These are phyloP conservation scores for Rhynchosporium graminicola DNA, from an alignment of 2,329 filamentous ascomycete genomes.

Conservation along the genomic window DNA sequence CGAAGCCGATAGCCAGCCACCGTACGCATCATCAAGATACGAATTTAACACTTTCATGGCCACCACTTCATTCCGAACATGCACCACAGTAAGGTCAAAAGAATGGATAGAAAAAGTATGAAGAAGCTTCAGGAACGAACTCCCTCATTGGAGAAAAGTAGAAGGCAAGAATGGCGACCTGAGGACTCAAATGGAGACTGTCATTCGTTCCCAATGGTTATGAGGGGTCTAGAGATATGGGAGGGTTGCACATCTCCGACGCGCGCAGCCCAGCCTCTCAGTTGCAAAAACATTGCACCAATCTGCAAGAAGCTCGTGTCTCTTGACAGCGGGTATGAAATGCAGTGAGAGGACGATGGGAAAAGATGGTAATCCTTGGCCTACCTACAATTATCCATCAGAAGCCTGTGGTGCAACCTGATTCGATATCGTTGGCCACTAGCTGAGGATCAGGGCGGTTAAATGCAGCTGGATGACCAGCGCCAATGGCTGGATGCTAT, in stretches of 20 bases:
- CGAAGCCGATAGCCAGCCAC: conserved; percentile 34
- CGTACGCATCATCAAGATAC: conserved; percentile 40
- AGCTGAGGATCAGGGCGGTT: conserved; percentile 12
- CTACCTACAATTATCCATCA: conserved; percentile 19
- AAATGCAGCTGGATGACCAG: conserved; percentile 13
- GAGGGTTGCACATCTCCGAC: conserved; percentile 25
- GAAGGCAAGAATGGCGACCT: conserved; percentile 18
- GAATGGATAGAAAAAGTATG: conserved; percentile 18
- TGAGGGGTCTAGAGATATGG: conserved; percentile 12
- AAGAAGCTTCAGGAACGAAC: conserved; percentile 22
- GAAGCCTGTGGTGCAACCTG: conserved; percentile 13
- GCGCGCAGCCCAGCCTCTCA: conserved; percentile 18
- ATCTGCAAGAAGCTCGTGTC: conserved; percentile 21
- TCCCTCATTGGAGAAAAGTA: conserved; percentile 25
- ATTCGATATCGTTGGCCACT: conserved; percentile 20
- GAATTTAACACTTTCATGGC: conserved; percentile 39
- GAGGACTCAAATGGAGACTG: conserved; percentile 13
- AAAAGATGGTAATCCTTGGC: conserved; percentile 21
- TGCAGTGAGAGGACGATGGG: conserved; percentile 26
- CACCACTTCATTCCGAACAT: conserved; percentile 35
- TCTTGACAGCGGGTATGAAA: conserved; percentile 30
- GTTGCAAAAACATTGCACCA: conserved; percentile 20
- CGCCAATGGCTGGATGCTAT: conserved; percentile 14
- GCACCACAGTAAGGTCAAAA: conserved; percentile 22
- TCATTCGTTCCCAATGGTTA: conserved; percentile 23